These are phyloP conservation scores for Botryotinia convoluta DNA, from an alignment of 2,329 filamentous ascomycete species.

Conservation along the genomic window DNA sequence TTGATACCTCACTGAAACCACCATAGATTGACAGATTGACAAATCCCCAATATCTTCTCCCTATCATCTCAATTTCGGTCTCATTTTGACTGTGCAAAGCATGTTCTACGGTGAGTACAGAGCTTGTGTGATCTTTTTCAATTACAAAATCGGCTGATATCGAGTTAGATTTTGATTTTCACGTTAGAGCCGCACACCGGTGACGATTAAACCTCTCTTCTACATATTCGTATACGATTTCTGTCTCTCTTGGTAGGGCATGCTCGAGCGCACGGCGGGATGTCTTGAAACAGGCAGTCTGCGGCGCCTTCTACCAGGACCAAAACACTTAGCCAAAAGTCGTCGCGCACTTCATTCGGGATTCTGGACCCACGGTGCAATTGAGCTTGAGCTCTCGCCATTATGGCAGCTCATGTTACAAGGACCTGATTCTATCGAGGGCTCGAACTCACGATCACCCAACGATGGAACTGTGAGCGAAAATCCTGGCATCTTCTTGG, in stretches of 20 bases:
- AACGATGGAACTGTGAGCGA: conserved; percentile 18
- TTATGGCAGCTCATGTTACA: conserved; percentile 35
- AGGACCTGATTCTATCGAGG: conserved; percentile 24
- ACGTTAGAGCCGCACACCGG: conserved; percentile 18
- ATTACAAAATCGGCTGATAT: conserved; percentile 2
- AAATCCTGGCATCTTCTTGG: conserved; percentile 35
- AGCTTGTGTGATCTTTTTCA: not conserved
- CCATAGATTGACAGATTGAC: not conserved
- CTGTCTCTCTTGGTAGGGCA: conserved; percentile 40
- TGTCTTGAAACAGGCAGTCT: conserved; percentile 55
- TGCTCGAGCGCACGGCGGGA: conserved; percentile 59
- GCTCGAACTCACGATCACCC: conserved; percentile 20
- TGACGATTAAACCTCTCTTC: conserved; percentile 1
- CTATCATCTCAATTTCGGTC: not conserved
- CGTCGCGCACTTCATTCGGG: conserved; percentile 51
- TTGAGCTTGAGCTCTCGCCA: conserved; percentile 36
- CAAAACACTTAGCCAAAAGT: conserved; percentile 37
- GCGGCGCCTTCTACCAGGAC: conserved; percentile 46
- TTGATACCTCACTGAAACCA: not conserved
- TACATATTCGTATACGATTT: not conserved
- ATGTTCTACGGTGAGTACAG: conserved; percentile 29
- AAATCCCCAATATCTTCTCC: not conserved
- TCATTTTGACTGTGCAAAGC: conserved; percentile 22
- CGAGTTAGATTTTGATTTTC: conserved; percentile 6
- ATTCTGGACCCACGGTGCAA: conserved; percentile 55